Percentiles rank a stretch among this genome's conserved stretches.
These are phyloP conservation scores for Boletus rufocinnamomeus DNA, from an alignment of 768 basidiomycete genomes.

Conservation along the genomic window DNA sequence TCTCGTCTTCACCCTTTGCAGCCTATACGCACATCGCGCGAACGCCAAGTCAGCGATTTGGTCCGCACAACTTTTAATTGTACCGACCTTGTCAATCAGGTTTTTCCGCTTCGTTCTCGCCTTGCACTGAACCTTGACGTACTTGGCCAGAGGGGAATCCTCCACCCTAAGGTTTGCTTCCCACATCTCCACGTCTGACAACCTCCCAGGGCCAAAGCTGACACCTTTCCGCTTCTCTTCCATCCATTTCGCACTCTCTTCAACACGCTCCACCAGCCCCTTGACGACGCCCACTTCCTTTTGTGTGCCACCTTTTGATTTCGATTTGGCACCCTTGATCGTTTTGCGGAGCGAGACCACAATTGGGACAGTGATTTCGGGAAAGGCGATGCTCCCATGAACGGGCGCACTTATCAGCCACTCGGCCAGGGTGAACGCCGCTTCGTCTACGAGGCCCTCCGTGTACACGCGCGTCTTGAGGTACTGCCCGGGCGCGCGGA, in stretches of 20 bases:
- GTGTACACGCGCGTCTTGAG: slow-evolving; percentile 82
- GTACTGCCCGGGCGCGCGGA: slow-evolving; percentile 88
- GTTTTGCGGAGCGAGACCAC: slow-evolving; percentile 69
- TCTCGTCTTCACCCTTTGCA: slow-evolving; percentile 67
- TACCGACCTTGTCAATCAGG: slow-evolving; percentile 70
- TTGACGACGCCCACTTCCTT: slow-evolving; percentile 72
- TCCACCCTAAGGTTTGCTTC: slow-evolving; percentile 60
- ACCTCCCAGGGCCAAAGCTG: slow-evolving; percentile 70
- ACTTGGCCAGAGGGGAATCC: slow-evolving; percentile 79
- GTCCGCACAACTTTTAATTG: neutral
- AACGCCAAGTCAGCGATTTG: slow-evolving; percentile 21
- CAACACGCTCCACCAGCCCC: slow-evolving; percentile 80
- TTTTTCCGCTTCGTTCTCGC: slow-evolving; percentile 70
- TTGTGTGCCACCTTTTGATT: slow-evolving; percentile 33
- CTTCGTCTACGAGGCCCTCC: slow-evolving; percentile 83
- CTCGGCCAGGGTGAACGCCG: slow-evolving; percentile 74
- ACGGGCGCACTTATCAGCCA: slow-evolving; percentile 73
- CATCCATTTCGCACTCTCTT: slow-evolving; percentile 81
- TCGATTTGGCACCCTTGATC: slow-evolving; percentile 61
- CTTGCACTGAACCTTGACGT: slow-evolving; percentile 80
- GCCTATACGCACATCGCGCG: slow-evolving; percentile 46
- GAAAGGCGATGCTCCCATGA: slow-evolving; percentile 89
- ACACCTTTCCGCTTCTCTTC: slow-evolving; percentile 70
- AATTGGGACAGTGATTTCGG: slow-evolving; percentile 85
- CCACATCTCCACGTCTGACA: slow-evolving; percentile 73